These are phyloP conservation scores for Sedum album DNA, from an alignment of 164 flowering plant genomes.

Conservation along the genomic window DNA sequence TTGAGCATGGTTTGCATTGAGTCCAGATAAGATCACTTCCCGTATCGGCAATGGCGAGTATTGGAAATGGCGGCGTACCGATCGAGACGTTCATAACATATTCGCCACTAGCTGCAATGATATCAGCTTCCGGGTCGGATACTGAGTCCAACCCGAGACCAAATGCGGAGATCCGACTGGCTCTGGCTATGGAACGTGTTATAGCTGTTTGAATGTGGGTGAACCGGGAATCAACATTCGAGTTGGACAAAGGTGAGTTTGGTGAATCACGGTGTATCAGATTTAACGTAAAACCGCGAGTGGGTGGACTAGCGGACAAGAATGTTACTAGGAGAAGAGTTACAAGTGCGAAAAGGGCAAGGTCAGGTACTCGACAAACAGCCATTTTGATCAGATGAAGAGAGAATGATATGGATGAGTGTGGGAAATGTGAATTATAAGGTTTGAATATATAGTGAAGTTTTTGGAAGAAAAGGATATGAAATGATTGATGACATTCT, in stretches of 20 bases:
- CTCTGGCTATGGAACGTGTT: constrained; percentile 25
- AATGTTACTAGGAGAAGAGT: background rate
- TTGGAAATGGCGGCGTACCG: constrained; percentile 29
- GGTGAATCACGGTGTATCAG: constrained; percentile 35
- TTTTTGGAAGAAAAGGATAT: too few relatives aligned
- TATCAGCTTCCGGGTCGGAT: background rate
- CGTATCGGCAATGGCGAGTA: constrained; percentile 31
- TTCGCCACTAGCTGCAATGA: constrained; percentile 16
- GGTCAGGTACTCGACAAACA: background rate
- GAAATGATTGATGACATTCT: too few relatives aligned
- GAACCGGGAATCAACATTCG: constrained; percentile 2
- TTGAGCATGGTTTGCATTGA: constrained; percentile 36
- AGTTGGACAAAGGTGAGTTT: constrained; percentile 28
- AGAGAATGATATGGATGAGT: background rate
- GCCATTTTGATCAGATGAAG: background rate
- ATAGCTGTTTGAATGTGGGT: constrained; percentile 18
- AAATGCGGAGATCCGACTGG: constrained; percentile 5
- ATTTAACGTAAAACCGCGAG: constrained; percentile 23
- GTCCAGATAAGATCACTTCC: constrained; percentile 50
- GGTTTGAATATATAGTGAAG: too few relatives aligned
- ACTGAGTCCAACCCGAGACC: background rate
- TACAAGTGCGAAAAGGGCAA: background rate
- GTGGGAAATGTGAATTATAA: too few relatives aligned
- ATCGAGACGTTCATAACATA: constrained; percentile 28
- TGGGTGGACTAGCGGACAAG: background rate